Conservation (phyloP, 768 basidiomycete species). For the Mycena leptocephala region DNA sequence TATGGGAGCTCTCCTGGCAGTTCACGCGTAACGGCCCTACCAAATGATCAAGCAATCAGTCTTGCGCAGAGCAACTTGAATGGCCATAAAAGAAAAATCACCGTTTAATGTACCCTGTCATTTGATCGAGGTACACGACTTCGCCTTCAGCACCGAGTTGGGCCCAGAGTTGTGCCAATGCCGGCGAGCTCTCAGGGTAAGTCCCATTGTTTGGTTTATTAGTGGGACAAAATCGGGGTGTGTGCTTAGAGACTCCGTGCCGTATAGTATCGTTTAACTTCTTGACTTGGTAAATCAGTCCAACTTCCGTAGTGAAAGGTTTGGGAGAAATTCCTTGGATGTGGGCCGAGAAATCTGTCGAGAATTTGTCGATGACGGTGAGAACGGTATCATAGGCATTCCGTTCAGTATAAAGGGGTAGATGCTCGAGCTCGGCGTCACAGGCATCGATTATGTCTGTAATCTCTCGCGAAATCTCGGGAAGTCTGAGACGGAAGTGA, state of each 20-base stretch:
- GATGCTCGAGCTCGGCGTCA: not conserved
- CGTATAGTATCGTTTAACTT: conserved; percentile 5
- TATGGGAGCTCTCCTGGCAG: conserved; percentile 25
- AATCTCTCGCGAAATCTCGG: conserved; percentile 14
- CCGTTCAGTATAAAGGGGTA: not conserved
- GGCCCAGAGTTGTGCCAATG: conserved; percentile 22
- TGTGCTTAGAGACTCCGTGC: conserved; percentile 3
- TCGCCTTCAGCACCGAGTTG: conserved; percentile 19
- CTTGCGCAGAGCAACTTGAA: not conserved
- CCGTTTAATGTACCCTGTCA: conserved; percentile 11
- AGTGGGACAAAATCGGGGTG: conserved; percentile 23
- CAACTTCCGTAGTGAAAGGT: conserved; percentile 13
- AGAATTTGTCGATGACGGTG: conserved; percentile 1
- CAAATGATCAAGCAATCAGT: not conserved
- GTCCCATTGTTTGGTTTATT: not conserved
- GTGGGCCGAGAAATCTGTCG: conserved; percentile 3
- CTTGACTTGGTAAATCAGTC: conserved; percentile 22
- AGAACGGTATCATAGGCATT: conserved; percentile 1
- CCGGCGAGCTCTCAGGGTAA: not conserved
- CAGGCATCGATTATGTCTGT: not conserved
- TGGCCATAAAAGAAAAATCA: not conserved
- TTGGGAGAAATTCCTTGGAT: conserved; percentile 20
- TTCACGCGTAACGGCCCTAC: conserved; percentile 9
- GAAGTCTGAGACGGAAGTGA: conserved; percentile 11
- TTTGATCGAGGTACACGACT: conserved; percentile 19